Base-by-base conservation (phyloP, 345 rosid species). In the Brassica rapa region DNA sequence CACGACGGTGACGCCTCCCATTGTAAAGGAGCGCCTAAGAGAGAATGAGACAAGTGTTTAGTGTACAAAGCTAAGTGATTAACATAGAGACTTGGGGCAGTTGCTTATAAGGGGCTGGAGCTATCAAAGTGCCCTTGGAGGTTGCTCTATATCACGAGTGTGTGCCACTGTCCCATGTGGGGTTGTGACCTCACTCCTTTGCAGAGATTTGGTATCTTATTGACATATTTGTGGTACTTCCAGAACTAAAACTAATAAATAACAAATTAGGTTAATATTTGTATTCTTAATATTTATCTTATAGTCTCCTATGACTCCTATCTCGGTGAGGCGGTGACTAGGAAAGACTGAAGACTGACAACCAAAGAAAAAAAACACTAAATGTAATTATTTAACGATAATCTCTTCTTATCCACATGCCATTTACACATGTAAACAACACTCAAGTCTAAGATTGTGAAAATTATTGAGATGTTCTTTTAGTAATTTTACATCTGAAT, bases 141-240 rank as follows among this genome's bases (percentile, higher is more conserved):
- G 32, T 80, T 70, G 24, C 7, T 32, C 4, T 16, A 21, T 39
- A 56, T 75, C 66, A 75, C 83, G 69, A 66, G 1, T 65, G 6
- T 75, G 0, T 75, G 77, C 77, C 80, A 80, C 63, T 80, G 29
- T 65, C 78, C 73, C 80, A 80, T 73, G 77, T 80, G 83, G 72
- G 76, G 68, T 64, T 15, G 62, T 75, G 80, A 75, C 70, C 65
- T 75, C 62, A 53, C 51, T 53, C 30, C n/a, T 68, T 73, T 68
- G 24, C 57, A 68, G 32, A 73, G 82, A 68, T 60, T 79, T 73
- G 32, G 62, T 63, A 27, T 29, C 64, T 69, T 49, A 76, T 15
- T 12, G 43, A 53, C 57, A 51, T 15, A 46, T 46, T 46, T 12
- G 68, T 72, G 68, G 60, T 66, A 78, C 1, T 72, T 78, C 1